Evolutionary conservation across 768 basidiomycete genomes (phyloP).

Genomic region (Psilocybe sp.): DNA sequence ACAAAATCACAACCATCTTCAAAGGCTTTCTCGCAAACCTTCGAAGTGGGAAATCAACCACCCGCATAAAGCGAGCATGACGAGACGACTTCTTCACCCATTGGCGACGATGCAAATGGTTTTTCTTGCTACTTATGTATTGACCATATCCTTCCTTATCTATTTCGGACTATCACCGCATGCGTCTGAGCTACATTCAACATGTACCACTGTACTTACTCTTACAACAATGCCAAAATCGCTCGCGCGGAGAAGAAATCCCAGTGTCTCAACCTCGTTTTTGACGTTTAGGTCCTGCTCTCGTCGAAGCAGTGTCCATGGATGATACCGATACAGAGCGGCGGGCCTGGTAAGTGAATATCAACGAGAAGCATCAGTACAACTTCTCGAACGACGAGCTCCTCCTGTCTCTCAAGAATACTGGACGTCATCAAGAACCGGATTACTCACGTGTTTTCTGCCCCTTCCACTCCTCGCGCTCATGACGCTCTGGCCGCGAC

Average conservation of each 20-base stretch:
- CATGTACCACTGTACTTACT: conserved; percentile 20
- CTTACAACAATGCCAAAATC: conserved; percentile 10
- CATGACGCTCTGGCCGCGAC: conserved; percentile 62
- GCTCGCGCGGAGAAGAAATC: conserved; percentile 1
- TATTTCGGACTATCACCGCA: background rate
- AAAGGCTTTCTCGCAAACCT: background rate
- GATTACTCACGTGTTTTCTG: conserved; percentile 55
- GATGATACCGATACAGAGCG: conserved; percentile 76
- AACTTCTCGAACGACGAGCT: no score
- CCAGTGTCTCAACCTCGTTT: conserved; percentile 40
- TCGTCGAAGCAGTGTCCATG: conserved; percentile 61
- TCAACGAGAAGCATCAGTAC: background rate
- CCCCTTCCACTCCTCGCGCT: conserved; percentile 54
- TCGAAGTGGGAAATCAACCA: background rate
- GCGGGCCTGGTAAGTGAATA: conserved; percentile 35
- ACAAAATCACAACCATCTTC: no score
- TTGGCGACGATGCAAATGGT: background rate
- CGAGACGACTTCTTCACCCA: background rate
- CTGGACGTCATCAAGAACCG: background rate
- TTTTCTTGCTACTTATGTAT: background rate
- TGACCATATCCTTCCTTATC: background rate
- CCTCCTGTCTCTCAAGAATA: background rate
- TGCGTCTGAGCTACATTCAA: conserved; percentile 5
- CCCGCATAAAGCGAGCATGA: background rate
- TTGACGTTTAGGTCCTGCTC: conserved; percentile 53